Evolutionary conservation across 108 stramenopile species (phyloP).

Genomic region (Mediolabrus comicus): DNA sequence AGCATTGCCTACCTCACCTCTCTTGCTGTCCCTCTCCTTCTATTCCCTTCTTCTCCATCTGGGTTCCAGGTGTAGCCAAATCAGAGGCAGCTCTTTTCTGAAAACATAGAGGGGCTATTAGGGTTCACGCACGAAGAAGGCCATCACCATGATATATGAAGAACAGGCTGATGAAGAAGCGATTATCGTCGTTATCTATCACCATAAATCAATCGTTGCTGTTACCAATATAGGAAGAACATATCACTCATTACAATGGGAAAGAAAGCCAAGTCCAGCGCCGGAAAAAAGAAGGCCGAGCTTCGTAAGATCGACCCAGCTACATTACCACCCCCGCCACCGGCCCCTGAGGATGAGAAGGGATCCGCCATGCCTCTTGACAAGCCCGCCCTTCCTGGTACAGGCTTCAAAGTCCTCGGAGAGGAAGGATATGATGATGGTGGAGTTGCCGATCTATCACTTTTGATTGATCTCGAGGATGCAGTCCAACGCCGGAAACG

Average conservation of each 20-base stretch:
- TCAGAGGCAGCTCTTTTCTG: background rate
- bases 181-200: background rate
- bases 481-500: constrained; percentile 79
- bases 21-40: too few relatives aligned
- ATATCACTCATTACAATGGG: constrained; percentile 74
- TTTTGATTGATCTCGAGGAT: constrained; percentile 88
- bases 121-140: background rate
- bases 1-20: too few relatives aligned
- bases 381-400: constrained; percentile 76
- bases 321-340: constrained; percentile 76
- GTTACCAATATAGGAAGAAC: background rate
- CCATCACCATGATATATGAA: background rate
- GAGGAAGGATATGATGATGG: constrained; percentile 86
- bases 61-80: too few relatives aligned
- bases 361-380: constrained; percentile 82
- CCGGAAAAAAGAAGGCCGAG: constrained; percentile 61
- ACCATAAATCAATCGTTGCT: background rate
- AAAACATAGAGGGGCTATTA: background rate
- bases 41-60: too few relatives aligned
- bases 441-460: constrained; percentile 87
- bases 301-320: constrained; percentile 78
- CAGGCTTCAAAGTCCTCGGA: constrained; percentile 81
- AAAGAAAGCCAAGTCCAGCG: constrained; percentile 78
- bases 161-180: too few relatives aligned
- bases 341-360: constrained; percentile 67